Evolutionary conservation across 2,329 filamentous ascomycete genomes (phyloP), one percentile per base, ranked within the genome.

Genomic region (Aureobasidium vineae): DNA sequence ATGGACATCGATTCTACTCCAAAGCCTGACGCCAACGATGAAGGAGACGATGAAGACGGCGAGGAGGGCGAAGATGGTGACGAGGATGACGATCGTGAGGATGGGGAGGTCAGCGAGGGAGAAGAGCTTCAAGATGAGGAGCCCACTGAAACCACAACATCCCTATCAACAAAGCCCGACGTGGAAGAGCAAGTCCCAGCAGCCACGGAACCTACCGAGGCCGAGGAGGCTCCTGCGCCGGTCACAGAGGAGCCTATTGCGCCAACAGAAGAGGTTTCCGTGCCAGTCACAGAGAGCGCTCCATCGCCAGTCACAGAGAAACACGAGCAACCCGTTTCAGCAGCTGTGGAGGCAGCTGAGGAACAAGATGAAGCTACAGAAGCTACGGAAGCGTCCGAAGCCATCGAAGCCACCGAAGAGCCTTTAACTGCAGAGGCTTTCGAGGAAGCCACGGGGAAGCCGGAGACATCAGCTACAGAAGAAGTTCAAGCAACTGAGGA

Each of bases 61-160:
- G 83, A 80, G n/a, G 82, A 83, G 41, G 79, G 78, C 1, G 80
- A 78, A 13, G 79, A 78, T 23, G 78, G 76, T 2, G 78, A 79
- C 33, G 78, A 82, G 21, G 80, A 81, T n/a, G 80, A 81, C 16
- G 76, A 79, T 59, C 69, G 72, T 41, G 75, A 77, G 52, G 76
- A 76, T 16, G 75, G 74, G 36, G 53, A 64, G 16, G 13, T 64
- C 40, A 64, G 61, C 28, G 61, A 64, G 5, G 61, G 38, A 43
- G 61, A 64, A 11, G 61, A 64, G 38, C 16, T 23, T 23, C 61
- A 64, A 26, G 49, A 64, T 45, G 47, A 54, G 38, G 38, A 54
- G 16, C 49, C 23, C 6, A 3, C 10, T 36, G 59, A 63, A 28
- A n/a, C 1, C 28, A 19, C 23, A 21, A 36, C 8, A 10, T 6